These are phyloP conservation scores for Persicaria tinctoria DNA, from an alignment of 148 eudicot genomes.

Conservation along the genomic window DNA sequence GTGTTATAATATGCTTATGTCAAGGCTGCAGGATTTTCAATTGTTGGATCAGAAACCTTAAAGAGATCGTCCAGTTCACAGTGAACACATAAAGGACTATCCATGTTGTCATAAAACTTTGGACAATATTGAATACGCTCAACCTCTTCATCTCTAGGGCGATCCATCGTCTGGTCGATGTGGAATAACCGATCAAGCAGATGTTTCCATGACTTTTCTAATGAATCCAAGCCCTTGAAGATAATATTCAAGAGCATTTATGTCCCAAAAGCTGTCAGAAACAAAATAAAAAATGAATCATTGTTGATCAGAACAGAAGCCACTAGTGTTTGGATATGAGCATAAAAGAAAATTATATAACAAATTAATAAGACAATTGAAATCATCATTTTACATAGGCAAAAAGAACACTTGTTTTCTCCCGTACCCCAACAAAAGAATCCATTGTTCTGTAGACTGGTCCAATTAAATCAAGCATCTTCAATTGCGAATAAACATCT, in stretches of 20 bases:
- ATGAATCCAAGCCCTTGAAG: conserved; percentile 66
- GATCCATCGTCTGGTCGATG: conserved; percentile 67
- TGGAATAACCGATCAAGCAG: conserved; percentile 63
- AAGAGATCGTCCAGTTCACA: conserved; percentile 80
- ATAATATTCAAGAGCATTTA: conserved; percentile 49
- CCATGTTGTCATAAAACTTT: conserved; percentile 53
- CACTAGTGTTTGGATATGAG: too few relatives aligned
- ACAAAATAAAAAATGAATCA: not conserved
- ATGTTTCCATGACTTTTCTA: conserved; percentile 57
- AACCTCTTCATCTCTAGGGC: conserved; percentile 74
- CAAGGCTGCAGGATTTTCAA: not conserved
- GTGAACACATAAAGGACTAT: conserved; percentile 73
- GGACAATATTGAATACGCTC: conserved; percentile 76
- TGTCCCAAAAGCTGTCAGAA: conserved; percentile 58
- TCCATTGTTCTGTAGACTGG: too few relatives aligned
- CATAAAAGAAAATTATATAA: too few relatives aligned
- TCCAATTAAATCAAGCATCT: too few relatives aligned
- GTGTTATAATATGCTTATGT: too few relatives aligned
- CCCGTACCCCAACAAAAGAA: too few relatives aligned
- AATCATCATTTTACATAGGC: not conserved
- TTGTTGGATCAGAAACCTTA: conserved; percentile 44
- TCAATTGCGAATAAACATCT: too few relatives aligned
- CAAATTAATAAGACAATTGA: not conserved
- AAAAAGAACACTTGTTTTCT: too few relatives aligned
- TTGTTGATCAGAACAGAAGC: not conserved